Evolutionary conservation across 2,329 filamentous ascomycete species (phyloP), one percentile per base, ranked within the genome.

Genomic region (Trichophyton simii): DNA sequence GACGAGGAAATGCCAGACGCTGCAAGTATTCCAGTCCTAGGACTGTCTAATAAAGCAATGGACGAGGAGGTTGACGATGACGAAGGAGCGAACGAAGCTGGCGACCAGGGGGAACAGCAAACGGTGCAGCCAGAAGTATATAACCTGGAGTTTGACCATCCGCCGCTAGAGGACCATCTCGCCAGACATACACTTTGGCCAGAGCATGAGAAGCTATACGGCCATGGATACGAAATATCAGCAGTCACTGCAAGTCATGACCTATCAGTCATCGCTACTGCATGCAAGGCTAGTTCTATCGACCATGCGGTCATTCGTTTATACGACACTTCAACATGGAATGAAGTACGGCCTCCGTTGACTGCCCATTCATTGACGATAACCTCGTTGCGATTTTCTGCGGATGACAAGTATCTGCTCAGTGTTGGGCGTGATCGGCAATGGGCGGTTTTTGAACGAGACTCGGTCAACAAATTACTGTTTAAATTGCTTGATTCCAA

Each of bases 191-290:
- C 94, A 0, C 83, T 99, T 36, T 99, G 91, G 91, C 94, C 94
- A 2, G 94, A 99, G 72, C 84, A 84, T 5, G 94, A 99, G 73
- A 99, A 99, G 77, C 82, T 99, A 1, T 99, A 99, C 75, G 94
- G 94, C 1, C 94, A 99, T 75, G 94, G 94, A 34, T 96, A 96
- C 75, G 94, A 99, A 74, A 92, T 99, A 58, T 95, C 90, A 1
- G 88, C 89, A 42, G 83, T 96, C 15, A 88, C 91, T 9, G 82
- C 87, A 6, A 90, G 85, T 68, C 83, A 88, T 69, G 85, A 91
- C 67, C 87, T 88, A 11, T 78, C 75, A 2, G 74, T 96, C 22
- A 81, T 99, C 13, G 94, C 94, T 36, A 96, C 91, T 60, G 91
- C 94, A 1, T 99, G 94, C 77, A 89, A 88, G 69, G 94, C 94